A percentile compares a stretch with the other conserved stretches of the same genome.
phyloP scores from a whole-genome alignment of 2,329 filamentous ascomycete genomes.

The Triangularia setosa region DNA sequence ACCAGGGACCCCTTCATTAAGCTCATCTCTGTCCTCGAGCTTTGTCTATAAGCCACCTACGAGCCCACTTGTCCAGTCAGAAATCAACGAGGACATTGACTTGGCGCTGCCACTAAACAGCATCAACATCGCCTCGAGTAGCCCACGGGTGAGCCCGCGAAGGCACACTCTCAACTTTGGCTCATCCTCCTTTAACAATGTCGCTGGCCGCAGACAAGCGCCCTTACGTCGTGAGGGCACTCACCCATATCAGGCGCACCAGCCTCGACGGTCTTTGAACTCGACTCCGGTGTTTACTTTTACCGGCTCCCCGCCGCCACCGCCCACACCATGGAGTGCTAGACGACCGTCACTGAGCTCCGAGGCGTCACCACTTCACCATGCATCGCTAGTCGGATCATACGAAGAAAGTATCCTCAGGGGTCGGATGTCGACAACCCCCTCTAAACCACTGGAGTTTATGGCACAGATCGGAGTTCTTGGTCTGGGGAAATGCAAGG shows the following conservation, averaged over 20 bases:
- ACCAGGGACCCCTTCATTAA: slow-evolving; percentile 56
- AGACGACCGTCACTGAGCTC: slow-evolving; percentile 68
- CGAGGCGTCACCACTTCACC: slow-evolving; percentile 73
- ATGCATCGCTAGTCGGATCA: slow-evolving; percentile 94
- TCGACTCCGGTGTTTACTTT: slow-evolving; percentile 49
- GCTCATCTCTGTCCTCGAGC: slow-evolving; percentile 70
- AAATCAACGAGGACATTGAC: slow-evolving; percentile 76
- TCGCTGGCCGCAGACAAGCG: slow-evolving; percentile 31
- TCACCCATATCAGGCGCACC: slow-evolving; percentile 71
- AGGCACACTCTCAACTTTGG: slow-evolving; percentile 71
- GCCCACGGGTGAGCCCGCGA: slow-evolving; percentile 40
- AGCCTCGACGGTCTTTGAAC: slow-evolving; percentile 70
- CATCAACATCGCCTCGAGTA: slow-evolving; percentile 44
- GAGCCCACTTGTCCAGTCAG: slow-evolving; percentile 84
- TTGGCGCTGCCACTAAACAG: slow-evolving; percentile 51
- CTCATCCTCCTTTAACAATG: slow-evolving; percentile 31
- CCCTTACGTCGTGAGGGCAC: slow-evolving; percentile 55
- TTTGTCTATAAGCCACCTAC: slow-evolving; percentile 87
- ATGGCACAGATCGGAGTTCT: slow-evolving; percentile 92
- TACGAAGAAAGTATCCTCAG: slow-evolving; percentile 96
- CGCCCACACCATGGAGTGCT: slow-evolving; percentile 48
- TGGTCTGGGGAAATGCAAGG: slow-evolving; percentile 82
- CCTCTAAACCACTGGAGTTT: slow-evolving; percentile 88
- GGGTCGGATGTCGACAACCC: slow-evolving; percentile 93
- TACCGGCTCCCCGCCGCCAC: slow-evolving; percentile 44